Base-by-base conservation (phyloP, 306 rosid species). In the Sophora flavescens region DNA sequence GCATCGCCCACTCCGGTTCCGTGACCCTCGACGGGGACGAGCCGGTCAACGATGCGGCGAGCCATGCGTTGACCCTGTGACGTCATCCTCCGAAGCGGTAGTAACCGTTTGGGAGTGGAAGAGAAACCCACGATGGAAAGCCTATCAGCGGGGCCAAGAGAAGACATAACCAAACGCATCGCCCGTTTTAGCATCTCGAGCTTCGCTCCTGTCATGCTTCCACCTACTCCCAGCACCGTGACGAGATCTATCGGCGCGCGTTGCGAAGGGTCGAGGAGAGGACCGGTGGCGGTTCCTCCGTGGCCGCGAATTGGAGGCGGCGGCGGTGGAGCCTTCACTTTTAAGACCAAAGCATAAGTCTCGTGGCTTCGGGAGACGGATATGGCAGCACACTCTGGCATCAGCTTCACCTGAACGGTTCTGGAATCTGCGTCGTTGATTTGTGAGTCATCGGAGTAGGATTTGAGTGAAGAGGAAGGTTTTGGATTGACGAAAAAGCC, bases 61-160 rank as follows among this genome's bases (percentile, higher is more conserved):
- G 97, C 97, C 35, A 74, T 35, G 14, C 89, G 92, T 52, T 89
- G 92, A 7, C 97, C 96, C 0, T 83, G 87, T 4, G 76, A 47
- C 15, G 96, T 90, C 97, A 93, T 93, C 83, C 90, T 80, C 52
- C 62, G 76, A 6, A 93, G 13, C 0, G 97, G 91, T 39, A 90
- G 39, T 16, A 93, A 72, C 6, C 97, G 71, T 72, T 85, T 90
- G 1, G 94, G 38, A 0, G 67, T 14, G 15, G 87, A 77, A 0
- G 97, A 93, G 83, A 90, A 93, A 1, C 91, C 96, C 72, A 93
- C 94, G 11, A 93, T 78, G 7, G 93, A 93, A n/a, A 93, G 94
- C 58, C 97, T 81, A 51, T 93, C 97, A 7, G 87, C 77, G 17
- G 89, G 73, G 58, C 92, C 88, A 6, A 93, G 89, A 0, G 96